Conservation (phyloP, 208 protist genomes). For the Porcisia hertigi region DNA sequence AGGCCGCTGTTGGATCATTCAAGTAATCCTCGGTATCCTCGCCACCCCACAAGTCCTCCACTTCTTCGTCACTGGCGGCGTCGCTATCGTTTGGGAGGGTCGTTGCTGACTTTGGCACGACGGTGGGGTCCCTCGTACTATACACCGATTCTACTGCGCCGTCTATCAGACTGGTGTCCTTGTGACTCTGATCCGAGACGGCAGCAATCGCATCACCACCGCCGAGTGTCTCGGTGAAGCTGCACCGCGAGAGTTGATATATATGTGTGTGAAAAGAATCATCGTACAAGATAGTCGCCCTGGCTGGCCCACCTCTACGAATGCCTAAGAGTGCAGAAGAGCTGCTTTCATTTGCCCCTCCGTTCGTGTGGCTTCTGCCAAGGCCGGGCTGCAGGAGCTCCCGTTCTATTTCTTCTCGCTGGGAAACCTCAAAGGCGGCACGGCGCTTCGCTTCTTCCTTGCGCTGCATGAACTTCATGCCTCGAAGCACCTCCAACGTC, state of each 20-base stretch:
- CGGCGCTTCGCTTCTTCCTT: slow-evolving; percentile 86
- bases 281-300: slow-evolving; percentile 64
- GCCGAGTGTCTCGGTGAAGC: slow-evolving; percentile 30
- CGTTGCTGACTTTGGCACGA: not conserved
- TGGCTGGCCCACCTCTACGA: not conserved
- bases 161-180: not conserved
- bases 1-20: slow-evolving; percentile 34
- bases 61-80: slow-evolving; percentile 15
- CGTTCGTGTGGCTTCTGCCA: not conserved
- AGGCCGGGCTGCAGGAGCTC: slow-evolving; percentile 22
- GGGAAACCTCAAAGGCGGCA: slow-evolving; percentile 68
- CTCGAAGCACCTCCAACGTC: slow-evolving; percentile 79
- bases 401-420: slow-evolving; percentile 54
- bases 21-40: slow-evolving; percentile 19
- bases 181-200: not conserved
- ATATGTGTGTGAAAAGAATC: slow-evolving; percentile 38
- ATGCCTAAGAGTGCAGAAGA: not conserved
- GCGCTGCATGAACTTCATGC: slow-evolving; percentile 94
- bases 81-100: not conserved
- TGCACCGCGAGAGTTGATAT: slow-evolving; percentile 50
- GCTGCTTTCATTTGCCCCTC: not conserved
- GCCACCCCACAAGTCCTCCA: slow-evolving; percentile 23
- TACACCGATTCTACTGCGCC: not conserved
- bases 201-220: not conserved
- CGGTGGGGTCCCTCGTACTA: not conserved